Evolutionary conservation across 208 protist genomes (phyloP), one percentile per base, ranked within the genome.

Genomic region (Naegleria fowleri): DNA sequence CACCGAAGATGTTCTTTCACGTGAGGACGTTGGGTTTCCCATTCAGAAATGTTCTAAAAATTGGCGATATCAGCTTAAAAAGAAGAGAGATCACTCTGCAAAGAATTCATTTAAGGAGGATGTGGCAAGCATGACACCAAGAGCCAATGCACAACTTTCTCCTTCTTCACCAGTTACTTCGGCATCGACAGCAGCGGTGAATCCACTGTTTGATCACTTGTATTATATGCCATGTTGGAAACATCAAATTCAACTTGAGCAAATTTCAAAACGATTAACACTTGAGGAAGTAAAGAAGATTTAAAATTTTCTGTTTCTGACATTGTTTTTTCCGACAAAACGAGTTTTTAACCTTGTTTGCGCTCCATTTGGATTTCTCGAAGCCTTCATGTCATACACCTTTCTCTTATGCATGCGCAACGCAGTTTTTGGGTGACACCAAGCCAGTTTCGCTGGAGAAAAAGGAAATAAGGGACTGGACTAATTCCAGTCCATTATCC

Each of bases 191-290:
- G 22, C 22, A 11, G 0, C 29, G 7, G 67, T 79, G 9, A 29
- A 79, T 36, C 55, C 55, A 67, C 55, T 67, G 1, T 67, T 67
- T 19, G 67, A 79, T 33, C 16, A 79, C 29, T 29, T 79, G 67
- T 79, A 79, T 33, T 79, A 79, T 79, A 79, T 79, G 67, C 67
- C 67, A 36, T 79, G 67, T 79, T 79, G 67, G 67, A 79, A 79
- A 79, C 67, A 79, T 79, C 67, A 79, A 79, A 36, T 79, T 13
- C 67, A 79, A 79, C 16, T 79, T 79, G 29, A 79, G 7, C 67
- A 79, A 79, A 79, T 79, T 67, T 29, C 22, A 67, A 67, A 67
- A 29, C 11, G 55, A 67, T 48, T 48, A 48, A 7, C 43, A 7
- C 43, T 48, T 48, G 43, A 48, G 7, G 43, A 48, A 48, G 7